Base-by-base conservation (phyloP, 1,284 basidiomycete genomes). In the Ceratobasidium sp. region DNA sequence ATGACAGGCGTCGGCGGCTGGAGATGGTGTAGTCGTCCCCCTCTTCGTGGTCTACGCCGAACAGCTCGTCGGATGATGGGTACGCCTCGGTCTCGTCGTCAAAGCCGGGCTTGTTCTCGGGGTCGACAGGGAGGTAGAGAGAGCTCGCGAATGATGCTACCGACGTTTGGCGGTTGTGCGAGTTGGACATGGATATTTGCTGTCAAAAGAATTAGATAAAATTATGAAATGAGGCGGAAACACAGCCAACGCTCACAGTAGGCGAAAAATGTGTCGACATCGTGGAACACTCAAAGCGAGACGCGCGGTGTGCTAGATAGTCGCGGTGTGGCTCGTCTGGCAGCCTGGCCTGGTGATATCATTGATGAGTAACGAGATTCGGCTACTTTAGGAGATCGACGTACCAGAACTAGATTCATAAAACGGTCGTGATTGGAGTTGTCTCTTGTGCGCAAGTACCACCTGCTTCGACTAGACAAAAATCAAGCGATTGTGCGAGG, bases 1-100 rank as follows among this genome's bases (percentile, higher is more conserved):
- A 57, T 18, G 64, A 67, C 14, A 67, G 64, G 50, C 55, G 44
- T 18, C 64, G 49, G 2, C 64, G 64, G n/a, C 64, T 67, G 14
- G 64, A 67, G 23, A 67, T 67, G 50, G 64, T 67, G 38, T 67
- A 67, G 52, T 67, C 64, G 64, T 67, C 64, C 14, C 64, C 64
- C 38, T 67, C 64, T 32, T 67, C 64, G 49, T 67, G 64, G 41
- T 67, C 64, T 26, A 35, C 30, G 11, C 63, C 63, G 38, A 66
- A 66, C n/a, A 66, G 50, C 50, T 66, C 63, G 30, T 66, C 63
- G 30, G 63, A 66, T 9, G 63, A 66, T 35, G 63, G 63, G 43
- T 66, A 66, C 38, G 49, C 38, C 47, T 66, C 63, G 18, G 46
- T 43, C 38, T 66, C 63, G 43, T 66, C 63, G 49, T 66, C 63